Percentiles rank a stretch among this genome's conserved stretches.
These are phyloP conservation scores for Echinosophora koreensis DNA, from an alignment of 306 rosid genomes.

Conservation along the genomic window DNA sequence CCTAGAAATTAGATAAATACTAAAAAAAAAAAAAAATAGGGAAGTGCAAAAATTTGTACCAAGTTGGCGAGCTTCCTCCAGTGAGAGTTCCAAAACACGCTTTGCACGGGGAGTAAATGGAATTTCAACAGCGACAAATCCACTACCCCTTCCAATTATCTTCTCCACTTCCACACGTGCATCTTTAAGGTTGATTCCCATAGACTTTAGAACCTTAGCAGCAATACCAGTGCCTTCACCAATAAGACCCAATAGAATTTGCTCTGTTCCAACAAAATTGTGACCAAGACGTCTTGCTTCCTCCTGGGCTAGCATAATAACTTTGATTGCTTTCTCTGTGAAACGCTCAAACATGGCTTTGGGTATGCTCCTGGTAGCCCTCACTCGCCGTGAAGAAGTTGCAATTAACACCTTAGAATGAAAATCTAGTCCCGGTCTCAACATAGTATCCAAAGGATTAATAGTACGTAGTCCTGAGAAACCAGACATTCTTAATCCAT, in stretches of 20 bases:
- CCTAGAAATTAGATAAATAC: not conserved
- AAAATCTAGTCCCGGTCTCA: slow-evolving; percentile 65
- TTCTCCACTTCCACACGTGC: slow-evolving; percentile 99
- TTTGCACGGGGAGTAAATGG: slow-evolving; percentile 99
- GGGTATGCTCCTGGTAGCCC: slow-evolving; percentile 72
- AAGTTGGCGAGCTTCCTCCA: slow-evolving; percentile 99
- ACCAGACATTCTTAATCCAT: slow-evolving; percentile 63
- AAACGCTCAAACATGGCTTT: slow-evolving; percentile 99
- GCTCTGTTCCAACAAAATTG: slow-evolving; percentile 99
- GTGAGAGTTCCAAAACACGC: slow-evolving; percentile 96
- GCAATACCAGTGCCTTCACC: slow-evolving; percentile 99
- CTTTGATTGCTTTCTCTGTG: slow-evolving; percentile 97
- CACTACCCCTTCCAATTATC: slow-evolving; percentile 99
- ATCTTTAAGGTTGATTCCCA: slow-evolving; percentile 98
- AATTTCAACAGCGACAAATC: slow-evolving; percentile 97
- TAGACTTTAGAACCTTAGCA: slow-evolving; percentile 94
- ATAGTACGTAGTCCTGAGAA: slow-evolving; percentile 76
- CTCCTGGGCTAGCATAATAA: slow-evolving; percentile 98
- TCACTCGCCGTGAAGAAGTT: slow-evolving; percentile 59
- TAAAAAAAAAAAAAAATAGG: not conserved
- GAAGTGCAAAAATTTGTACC: slow-evolving; percentile 55
- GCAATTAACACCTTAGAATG: slow-evolving; percentile 63
- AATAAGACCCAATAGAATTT: slow-evolving; percentile 95
- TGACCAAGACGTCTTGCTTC: slow-evolving; percentile 99
- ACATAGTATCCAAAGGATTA: slow-evolving; percentile 72